Conservation (phyloP, 108 stramenopile genomes). For the Seminavis robusta region DNA sequence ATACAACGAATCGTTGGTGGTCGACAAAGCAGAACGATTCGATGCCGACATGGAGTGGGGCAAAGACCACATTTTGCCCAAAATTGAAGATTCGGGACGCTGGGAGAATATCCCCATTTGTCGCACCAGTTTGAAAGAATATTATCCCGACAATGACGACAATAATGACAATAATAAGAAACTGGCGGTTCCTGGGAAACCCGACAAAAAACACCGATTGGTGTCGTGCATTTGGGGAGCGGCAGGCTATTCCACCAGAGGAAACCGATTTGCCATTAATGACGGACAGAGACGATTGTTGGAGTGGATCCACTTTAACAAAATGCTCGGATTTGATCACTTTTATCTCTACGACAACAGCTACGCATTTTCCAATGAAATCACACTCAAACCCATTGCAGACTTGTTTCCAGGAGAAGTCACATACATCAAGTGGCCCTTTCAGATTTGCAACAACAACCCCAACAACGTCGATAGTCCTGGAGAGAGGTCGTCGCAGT, state of each 20-base stretch:
- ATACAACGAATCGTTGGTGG: conserved; percentile 35
- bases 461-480: conserved; percentile 59
- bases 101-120: conserved; percentile 87
- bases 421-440: conserved; percentile 74
- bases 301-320: conserved; percentile 80
- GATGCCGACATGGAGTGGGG: conserved; percentile 67
- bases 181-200: conserved; percentile 1
- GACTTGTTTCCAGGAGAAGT: conserved; percentile 71
- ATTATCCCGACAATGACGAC: too few species aligned
- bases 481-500: conserved; percentile 83
- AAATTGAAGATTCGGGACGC: conserved; percentile 71
- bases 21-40: conserved; percentile 25
- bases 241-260: conserved; percentile 67
- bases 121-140: conserved; percentile 44
- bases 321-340: conserved; percentile 79
- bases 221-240: conserved; percentile 83
- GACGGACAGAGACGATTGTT: conserved; percentile 74
- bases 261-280: conserved; percentile 59
- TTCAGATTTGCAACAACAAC: conserved; percentile 81
- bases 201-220: conserved; percentile 57
- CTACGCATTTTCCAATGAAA: conserved; percentile 61
- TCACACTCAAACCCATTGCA: conserved; percentile 63
- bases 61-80: conserved; percentile 63
- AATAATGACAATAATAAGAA: too few species aligned
- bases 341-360: conserved; percentile 86